Evolutionary conservation across 1,284 basidiomycete genomes (phyloP), one percentile per base, ranked within the genome.

Genomic region (Ceratobasidium sp.): DNA sequence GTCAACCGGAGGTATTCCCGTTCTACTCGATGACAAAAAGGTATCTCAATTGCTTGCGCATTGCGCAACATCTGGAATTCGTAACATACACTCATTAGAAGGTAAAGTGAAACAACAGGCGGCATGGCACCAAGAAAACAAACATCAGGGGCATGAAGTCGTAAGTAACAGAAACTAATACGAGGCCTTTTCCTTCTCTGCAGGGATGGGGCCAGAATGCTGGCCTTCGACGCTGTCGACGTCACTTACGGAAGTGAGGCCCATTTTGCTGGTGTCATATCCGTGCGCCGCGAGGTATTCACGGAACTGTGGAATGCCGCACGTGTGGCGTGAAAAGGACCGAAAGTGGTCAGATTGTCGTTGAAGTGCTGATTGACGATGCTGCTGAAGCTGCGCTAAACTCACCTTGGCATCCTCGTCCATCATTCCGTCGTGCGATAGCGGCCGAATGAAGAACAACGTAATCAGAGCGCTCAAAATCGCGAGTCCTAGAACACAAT

Each of bases 381-480:
- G 47, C 41, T 5, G 32, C 35, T 44, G 21, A 21, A 52, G 77
- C 30, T 61, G n/a, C 75, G 52, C 74, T 74, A 44, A 66, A 80
- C 85, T 67, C 78, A 90, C 90, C 76, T 81, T 82, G 47, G 79
- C 82, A 81, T 96, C 94, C 81, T 96, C 94, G 57, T 87, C 84
- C 26, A 82, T 82, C 92, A 96, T 95, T 49, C 91, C 90, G 76
- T 97, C 93, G 38, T 88, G 86, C 21, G 84, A 84, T 72, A 96
- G 86, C 50, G 93, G 91, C 50, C 85, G 85, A 78, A 98, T 88
- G 81, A 94, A 90, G 81, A 93, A 79, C 77, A 90, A 85, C 0
- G 91, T 90, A 77, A 95, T 82, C 7, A 89, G 23, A 0, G 95
- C 94, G 72, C 92, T 93, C 71, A 96, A 77, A 61, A 96, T 78